phyloP scores from a whole-genome alignment of 2,329 filamentous ascomycete genomes.

The Pseudopithomyces maydicus region DNA sequence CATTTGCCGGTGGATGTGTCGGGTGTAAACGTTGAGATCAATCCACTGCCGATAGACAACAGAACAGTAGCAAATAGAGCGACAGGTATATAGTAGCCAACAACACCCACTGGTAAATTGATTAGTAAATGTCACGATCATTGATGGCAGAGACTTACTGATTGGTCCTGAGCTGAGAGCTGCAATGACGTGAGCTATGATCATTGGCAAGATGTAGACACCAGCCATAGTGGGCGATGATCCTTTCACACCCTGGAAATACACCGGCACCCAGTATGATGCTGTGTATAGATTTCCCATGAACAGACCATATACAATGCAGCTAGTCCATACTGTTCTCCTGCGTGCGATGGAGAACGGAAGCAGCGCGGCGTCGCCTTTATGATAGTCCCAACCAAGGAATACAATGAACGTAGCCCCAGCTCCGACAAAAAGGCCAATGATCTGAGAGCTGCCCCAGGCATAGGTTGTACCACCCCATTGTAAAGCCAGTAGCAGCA shows the following conservation, averaged over 20 bases:
- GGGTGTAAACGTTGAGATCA: constrained; percentile 48
- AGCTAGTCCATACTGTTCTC: constrained; percentile 33
- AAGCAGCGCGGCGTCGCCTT: constrained; percentile 23
- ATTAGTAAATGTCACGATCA: not conserved
- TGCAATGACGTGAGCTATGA: not conserved
- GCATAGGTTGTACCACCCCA: constrained; percentile 20
- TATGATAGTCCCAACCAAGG: constrained; percentile 8
- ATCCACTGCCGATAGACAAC: constrained; percentile 35
- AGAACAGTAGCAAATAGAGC: not conserved
- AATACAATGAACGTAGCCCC: constrained; percentile 13
- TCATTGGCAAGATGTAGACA: not conserved
- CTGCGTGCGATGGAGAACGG: constrained; percentile 43
- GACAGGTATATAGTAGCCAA: not conserved
- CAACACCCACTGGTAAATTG: not conserved
- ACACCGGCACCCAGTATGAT: constrained; percentile 24
- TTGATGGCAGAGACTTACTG: not conserved
- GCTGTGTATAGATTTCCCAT: constrained; percentile 25
- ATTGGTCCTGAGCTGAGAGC: not conserved
- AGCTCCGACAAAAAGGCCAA: constrained; percentile 19
- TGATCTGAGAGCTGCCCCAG: constrained; percentile 19
- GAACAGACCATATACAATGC: constrained; percentile 28
- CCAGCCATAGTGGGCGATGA: not conserved
- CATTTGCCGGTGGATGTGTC: constrained; percentile 42
- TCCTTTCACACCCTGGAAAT: not conserved
- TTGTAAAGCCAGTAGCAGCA: constrained; percentile 19